These are phyloP conservation scores for Sporothrix euskadiensis DNA, from an alignment of 2,329 filamentous ascomycete genomes.

Conservation along the genomic window DNA sequence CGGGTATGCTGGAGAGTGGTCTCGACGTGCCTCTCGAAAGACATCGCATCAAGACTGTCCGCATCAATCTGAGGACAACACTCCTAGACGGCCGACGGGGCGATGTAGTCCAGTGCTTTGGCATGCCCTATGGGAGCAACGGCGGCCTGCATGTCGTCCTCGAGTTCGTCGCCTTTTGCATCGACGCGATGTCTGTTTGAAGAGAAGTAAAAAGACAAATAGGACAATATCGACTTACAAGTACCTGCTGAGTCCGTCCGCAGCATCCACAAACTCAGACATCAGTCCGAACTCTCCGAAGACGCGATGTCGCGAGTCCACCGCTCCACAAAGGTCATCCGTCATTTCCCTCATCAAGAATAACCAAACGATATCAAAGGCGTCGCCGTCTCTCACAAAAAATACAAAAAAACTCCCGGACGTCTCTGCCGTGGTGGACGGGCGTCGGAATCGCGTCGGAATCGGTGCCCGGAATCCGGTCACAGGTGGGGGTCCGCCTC, in stretches of 20 bases:
- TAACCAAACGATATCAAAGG: no score
- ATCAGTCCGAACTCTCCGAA: neutral
- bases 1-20: neutral
- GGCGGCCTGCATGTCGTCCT: neutral
- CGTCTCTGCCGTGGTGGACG: neutral
- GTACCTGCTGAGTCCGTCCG: neutral
- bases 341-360: neutral
- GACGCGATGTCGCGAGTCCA: neutral
- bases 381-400: neutral
- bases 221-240: no score
- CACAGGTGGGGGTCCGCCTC: neutral
- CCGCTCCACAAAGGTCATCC: neutral
- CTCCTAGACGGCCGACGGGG: neutral
- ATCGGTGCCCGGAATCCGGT: neutral
- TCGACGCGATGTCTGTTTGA: neutral
- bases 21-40: neutral
- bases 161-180: neutral
- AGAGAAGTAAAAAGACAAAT: neutral
- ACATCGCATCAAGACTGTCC: conserved; percentile 5
- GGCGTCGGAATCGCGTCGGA: neutral
- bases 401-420: neutral
- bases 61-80: neutral
- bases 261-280: neutral
- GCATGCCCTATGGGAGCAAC: neutral
- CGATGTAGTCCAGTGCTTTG: conserved; percentile 2